These are phyloP conservation scores for Bacterosira constricta DNA, from an alignment of 108 stramenopile species.

Conservation along the genomic window DNA sequence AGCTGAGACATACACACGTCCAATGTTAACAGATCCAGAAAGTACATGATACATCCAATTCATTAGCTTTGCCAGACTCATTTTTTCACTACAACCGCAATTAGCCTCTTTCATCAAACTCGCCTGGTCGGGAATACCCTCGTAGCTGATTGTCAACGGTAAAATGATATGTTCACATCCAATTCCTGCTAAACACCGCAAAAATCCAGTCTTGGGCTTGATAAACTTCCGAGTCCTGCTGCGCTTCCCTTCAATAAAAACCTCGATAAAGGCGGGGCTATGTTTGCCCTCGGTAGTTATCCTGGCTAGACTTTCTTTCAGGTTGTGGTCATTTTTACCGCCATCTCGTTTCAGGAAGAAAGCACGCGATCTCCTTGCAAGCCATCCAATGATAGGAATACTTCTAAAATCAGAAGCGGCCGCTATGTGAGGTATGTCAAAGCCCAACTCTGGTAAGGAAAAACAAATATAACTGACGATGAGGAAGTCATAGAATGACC, in stretches of 20 bases:
- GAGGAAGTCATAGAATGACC: constrained; percentile 87
- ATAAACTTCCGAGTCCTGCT: constrained; percentile 83
- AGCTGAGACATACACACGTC: constrained; percentile 77
- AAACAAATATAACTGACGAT: constrained; percentile 79
- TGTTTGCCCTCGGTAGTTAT: constrained; percentile 14
- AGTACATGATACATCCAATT: constrained; percentile 41
- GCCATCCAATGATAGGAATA: constrained; percentile 77
- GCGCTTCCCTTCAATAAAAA: constrained; percentile 86
- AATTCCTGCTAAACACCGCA: constrained; percentile 58
- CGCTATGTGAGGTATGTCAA: constrained; percentile 76
- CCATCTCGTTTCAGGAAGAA: constrained; percentile 75
- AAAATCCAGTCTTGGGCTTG: constrained; percentile 81
- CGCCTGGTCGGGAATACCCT: constrained; percentile 76
- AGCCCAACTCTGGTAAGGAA: constrained; percentile 80
- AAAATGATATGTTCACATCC: constrained; percentile 59
- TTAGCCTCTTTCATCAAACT: constrained; percentile 59
- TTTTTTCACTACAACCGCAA: constrained; percentile 8
- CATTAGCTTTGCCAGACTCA: constrained; percentile 32
- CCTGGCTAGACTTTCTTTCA: constrained; percentile 24
- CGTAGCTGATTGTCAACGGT: constrained; percentile 88
- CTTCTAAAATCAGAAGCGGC: constrained; percentile 77
- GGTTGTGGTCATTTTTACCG: constrained; percentile 47
- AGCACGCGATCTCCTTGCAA: constrained; percentile 56
- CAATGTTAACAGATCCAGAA: constrained; percentile 61
- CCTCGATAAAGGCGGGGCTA: constrained; percentile 59